Percentiles rank a stretch among this genome's conserved stretches.
Conservation (phyloP, 2,329 filamentous ascomycete genomes). For the Metarhizium rileyi region DNA sequence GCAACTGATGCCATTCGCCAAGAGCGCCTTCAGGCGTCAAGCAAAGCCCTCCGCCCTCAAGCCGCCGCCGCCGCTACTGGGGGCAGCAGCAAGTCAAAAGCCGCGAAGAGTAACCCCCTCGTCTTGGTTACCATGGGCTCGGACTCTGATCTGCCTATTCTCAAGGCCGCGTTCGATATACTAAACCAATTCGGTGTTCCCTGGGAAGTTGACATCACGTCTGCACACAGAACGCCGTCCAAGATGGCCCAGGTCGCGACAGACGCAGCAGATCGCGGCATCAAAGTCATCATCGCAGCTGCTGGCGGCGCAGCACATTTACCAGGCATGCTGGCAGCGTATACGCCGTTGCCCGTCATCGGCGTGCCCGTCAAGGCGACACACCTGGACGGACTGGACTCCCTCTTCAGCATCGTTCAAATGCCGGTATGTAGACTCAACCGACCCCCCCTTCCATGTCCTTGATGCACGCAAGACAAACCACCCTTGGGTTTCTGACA, state of each 20-base stretch:
- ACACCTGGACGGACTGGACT: slow-evolving; percentile 62
- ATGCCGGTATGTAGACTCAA: slow-evolving; percentile 52
- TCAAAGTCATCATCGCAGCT: slow-evolving; percentile 67
- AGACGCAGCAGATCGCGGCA: slow-evolving; percentile 51
- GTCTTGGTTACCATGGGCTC: slow-evolving; percentile 80
- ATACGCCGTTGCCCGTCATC: slow-evolving; percentile 64
- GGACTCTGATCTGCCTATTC: slow-evolving; percentile 62
- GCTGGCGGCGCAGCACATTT: slow-evolving; percentile 66
- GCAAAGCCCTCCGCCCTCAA: slow-evolving; percentile 26
- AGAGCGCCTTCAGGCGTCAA: slow-evolving; percentile 37
- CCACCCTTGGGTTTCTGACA: slow-evolving; percentile 20
- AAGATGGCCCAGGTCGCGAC: slow-evolving; percentile 60
- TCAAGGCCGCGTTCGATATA: slow-evolving; percentile 56
- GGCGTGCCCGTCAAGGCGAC: slow-evolving; percentile 70
- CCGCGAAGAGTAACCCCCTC: slow-evolving; percentile 33
- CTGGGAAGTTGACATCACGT: slow-evolving; percentile 66
- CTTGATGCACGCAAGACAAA: neutral
- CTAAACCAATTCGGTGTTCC: slow-evolving; percentile 63
- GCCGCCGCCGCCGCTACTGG: slow-evolving; percentile 5
- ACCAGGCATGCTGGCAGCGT: slow-evolving; percentile 65
- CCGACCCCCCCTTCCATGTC: neutral
- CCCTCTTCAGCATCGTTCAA: slow-evolving; percentile 63
- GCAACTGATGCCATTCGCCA: slow-evolving; percentile 49
- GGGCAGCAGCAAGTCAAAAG: neutral
- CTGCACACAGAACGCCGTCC: slow-evolving; percentile 65